Base-by-base conservation (phyloP, 2,329 filamentous ascomycete genomes). In the Xylaria arbuscula region DNA sequence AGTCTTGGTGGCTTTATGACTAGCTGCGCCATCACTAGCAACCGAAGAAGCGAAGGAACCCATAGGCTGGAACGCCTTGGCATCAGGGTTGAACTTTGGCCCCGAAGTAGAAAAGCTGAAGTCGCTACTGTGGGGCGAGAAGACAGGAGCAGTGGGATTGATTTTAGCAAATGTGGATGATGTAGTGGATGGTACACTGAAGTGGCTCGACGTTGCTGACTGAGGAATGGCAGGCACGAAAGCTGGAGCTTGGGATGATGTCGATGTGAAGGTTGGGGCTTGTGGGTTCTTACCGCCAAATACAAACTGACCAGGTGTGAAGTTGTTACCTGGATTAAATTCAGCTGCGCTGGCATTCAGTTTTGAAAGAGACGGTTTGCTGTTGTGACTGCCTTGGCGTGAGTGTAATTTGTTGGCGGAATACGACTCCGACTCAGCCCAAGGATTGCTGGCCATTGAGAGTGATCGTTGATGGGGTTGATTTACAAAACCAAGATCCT, bases 311-410 rank as follows among this genome's bases (percentile, higher is more conserved):
- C 81, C 78, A 40, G 85, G 83, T 45, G 84, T 82, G 74, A 88
- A 89, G 32, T 80, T 81, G 74, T 78, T 86, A 2, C 81, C 78
- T 9, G 87, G 87, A 70, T 88, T 88, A 80, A 95, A 98, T 76
- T 96, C 93, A 55, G 94, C 92, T 0, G 95, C 95, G 70, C 91
- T 89, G 36, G 97, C 94, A 75, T 98, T 98, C 73, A 98, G 87
- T 73, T 90, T 94, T 0, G 93, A 93, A 51, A 90, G 80, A 0
- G 89, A 94, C 2, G 89, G 84, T 74, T 91, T 93, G 76, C 90
- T 91, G 19, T 84, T 86, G 75, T 94, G 92, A 71, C 86, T 87
- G 11, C 84, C 81, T 17, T 80, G 82, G 51, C 82, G 81, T 36
- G 81, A 77, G 24, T 79, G 75, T 32, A 78, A 73, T 32, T 77